Evolutionary conservation across 306 rosid species (phyloP).

Genomic region (Senna siamea): DNA sequence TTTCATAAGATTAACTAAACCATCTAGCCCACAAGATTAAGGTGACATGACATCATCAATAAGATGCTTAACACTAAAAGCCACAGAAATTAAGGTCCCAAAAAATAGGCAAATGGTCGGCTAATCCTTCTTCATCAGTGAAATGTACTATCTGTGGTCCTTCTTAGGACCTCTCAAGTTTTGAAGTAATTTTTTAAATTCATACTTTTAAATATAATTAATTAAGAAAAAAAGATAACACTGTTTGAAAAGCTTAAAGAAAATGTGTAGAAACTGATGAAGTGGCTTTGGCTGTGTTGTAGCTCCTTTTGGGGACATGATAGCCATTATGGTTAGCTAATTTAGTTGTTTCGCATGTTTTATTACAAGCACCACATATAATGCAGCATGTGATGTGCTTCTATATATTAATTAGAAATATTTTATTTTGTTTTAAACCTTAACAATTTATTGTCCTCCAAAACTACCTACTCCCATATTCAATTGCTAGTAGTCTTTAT

Average conservation of each 20-base stretch:
- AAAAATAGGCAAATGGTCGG: conserved; percentile 51
- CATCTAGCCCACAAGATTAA: conserved; percentile 14
- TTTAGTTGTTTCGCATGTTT: conserved; percentile 48
- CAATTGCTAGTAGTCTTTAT: not conserved
- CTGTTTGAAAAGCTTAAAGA: conserved; percentile 15
- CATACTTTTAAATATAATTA: not conserved
- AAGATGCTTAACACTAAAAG: conserved; percentile 38
- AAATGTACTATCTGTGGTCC: conserved; percentile 50
- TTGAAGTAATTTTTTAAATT: conserved; percentile 27
- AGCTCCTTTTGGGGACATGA: conserved; percentile 68
- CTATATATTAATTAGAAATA: conserved; percentile 26
- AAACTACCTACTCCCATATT: conserved; percentile 15
- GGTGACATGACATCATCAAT: conserved; percentile 24
- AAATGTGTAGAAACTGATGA: conserved; percentile 35
- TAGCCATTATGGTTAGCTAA: conserved; percentile 54
- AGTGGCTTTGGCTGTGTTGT: conserved; percentile 59
- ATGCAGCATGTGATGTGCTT: conserved; percentile 61
- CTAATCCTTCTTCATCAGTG: conserved; percentile 38
- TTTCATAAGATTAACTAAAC: conserved; percentile 9
- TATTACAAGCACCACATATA: conserved; percentile 15
- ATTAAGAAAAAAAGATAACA: conserved; percentile 13
- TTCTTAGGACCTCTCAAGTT: conserved; percentile 32
- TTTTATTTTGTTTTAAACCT: conserved; percentile 19
- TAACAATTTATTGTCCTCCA: conserved; percentile 16
- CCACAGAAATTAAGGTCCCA: conserved; percentile 37